phyloP scores from a whole-genome alignment of 129 eudicot species.

The Arctium minus region DNA sequence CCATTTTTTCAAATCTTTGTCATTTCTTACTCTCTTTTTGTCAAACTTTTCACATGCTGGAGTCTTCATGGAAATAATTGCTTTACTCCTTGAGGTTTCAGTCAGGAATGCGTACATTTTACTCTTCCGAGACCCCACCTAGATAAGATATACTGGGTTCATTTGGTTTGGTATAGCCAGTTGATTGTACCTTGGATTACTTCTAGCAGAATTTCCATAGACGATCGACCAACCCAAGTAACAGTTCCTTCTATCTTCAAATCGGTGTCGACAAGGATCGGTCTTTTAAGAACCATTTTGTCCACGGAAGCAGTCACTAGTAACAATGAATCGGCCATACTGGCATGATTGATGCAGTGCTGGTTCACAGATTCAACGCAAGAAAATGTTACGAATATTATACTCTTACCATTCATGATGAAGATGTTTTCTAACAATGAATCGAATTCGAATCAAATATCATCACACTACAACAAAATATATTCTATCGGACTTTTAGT shows the following conservation, averaged over 20 bases:
- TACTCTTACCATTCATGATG: background rate
- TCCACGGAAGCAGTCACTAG: slow-evolving; percentile 97
- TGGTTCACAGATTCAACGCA: slow-evolving; percentile 33
- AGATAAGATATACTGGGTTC: background rate
- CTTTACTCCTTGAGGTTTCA: too few relatives aligned
- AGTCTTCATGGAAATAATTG: background rate
- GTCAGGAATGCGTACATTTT: too few relatives aligned
- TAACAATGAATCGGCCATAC: slow-evolving; percentile 58
- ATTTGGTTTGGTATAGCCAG: background rate
- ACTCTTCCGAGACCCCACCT: too few relatives aligned
- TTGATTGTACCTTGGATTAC: slow-evolving; percentile 58
- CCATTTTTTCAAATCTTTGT: too few relatives aligned
- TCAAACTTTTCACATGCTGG: too few relatives aligned
- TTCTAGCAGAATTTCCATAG: slow-evolving; percentile 90
- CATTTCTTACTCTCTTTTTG: too few relatives aligned
- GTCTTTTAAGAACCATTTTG: slow-evolving; percentile 80
- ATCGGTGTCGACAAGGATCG: slow-evolving; percentile 67
- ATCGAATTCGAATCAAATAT: background rate
- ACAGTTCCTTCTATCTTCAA: slow-evolving; percentile 73
- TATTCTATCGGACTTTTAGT: too few relatives aligned
- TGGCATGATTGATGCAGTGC: slow-evolving; percentile 69
- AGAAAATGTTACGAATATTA: background rate
- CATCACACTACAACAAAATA: too few relatives aligned
- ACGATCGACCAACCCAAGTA: slow-evolving; percentile 98
- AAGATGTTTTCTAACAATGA: background rate